Base-by-base conservation (phyloP, 805 yeast species). In the Ogataea degrootiae region DNA sequence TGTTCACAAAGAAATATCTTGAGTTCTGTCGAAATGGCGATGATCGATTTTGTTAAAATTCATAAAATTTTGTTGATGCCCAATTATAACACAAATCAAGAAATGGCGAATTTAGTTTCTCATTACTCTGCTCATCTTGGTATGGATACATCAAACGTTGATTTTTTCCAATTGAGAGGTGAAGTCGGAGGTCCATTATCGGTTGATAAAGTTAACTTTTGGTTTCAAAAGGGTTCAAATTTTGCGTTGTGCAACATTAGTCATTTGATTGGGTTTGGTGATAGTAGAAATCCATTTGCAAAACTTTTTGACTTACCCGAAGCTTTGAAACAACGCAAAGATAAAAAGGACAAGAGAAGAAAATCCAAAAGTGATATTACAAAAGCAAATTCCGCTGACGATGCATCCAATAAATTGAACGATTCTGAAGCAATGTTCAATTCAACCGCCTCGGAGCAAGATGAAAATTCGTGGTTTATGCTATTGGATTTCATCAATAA, bases 181-280 rank as follows among this genome's bases (percentile, higher is more conserved):
- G 70, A 70, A 54, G 61, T 69, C 34, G 57, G 64, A 22, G 72
- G 69, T 42, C 44, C 54, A 21, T 44, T 60, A 14, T 63, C 69
- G 6, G 57, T 69, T 23, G 82, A 79, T 40, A 76, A 77, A 52
- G 65, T 76, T 58, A 82, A 80, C 48, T 85, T 85, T 56, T 87
- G 89, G 86, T 83, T 82, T 58, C 84, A 85, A 57, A 84, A 85
- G 60, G 82, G 88, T 1, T 77, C 90, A 3, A 75, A 82, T 36
- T 85, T 87, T 70, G 92, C 94, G 2, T 71, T 85, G 42, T 80
- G 90, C 26, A 87, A 86, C 57, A 80, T 87, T 45, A 76, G 81
- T 56, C 92, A 86, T 67, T 61, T 86, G 45, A 77, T 84, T 41
- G 94, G 94, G 1, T 83, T 86, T 64, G 95, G 94, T 34, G 85